phyloP scores from a whole-genome alignment of 176 grass and related monocot species.

The Avena atlantica region DNA sequence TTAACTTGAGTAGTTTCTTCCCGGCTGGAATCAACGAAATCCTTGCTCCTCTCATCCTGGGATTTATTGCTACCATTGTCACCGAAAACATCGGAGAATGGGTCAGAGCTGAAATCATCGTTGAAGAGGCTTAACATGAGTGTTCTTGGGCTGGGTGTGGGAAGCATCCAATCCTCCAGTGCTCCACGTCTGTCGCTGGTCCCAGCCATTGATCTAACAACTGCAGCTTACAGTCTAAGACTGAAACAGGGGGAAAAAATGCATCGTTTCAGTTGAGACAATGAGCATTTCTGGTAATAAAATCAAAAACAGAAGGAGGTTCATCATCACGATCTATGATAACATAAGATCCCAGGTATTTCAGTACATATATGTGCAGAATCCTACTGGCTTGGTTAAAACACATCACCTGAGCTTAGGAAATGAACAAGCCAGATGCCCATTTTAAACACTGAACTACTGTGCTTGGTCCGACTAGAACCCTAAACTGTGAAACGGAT shows the following conservation, averaged over 20 bases:
- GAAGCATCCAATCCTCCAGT: conserved; percentile 73
- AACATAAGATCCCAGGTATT: not conserved
- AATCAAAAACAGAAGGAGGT: not conserved
- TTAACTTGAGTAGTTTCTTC: conserved; percentile 48
- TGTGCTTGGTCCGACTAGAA: not conserved
- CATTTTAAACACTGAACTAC: not conserved
- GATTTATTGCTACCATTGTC: conserved; percentile 39
- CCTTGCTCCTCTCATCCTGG: conserved; percentile 42
- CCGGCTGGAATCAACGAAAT: not conserved
- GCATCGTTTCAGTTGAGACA: conserved; percentile 20
- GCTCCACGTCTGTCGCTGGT: conserved; percentile 34
- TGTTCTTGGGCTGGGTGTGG: conserved; percentile 68
- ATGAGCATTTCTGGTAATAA: not conserved
- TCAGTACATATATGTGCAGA: conserved; percentile 2
- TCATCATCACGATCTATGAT: not conserved
- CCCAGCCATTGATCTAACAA: conserved; percentile 37
- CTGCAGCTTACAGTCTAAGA: not conserved
- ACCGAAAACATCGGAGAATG: conserved; percentile 47
- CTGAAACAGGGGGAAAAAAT: conserved; percentile 20
- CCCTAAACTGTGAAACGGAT: not conserved
- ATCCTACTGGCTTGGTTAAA: not conserved
- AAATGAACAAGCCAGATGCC: not conserved
- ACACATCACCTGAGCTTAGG: not conserved
- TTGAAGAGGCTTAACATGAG: conserved; percentile 62
- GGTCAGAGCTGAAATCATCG: conserved; percentile 54